Evolutionary conservation across 768 basidiomycete genomes (phyloP), one percentile per base, ranked within the genome.

Genomic region (Exidia glandulosa): DNA sequence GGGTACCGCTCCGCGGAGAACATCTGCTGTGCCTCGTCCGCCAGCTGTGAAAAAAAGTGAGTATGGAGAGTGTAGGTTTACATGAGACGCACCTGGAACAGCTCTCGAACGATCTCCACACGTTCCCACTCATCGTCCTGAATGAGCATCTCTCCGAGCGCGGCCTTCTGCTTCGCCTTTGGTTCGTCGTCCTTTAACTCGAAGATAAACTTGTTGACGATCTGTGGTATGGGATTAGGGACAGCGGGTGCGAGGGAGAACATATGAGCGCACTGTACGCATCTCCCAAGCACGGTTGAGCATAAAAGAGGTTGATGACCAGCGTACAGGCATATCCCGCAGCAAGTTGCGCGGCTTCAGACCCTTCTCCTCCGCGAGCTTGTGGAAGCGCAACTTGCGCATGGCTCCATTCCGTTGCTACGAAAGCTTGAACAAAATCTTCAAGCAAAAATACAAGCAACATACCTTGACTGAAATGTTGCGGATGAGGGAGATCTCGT

Each of bases 301-400:
- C 72, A 73, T 73, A 1, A 63, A 34, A 61, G 68, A 68, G 16
- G 68, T 73, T n/a, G 70, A 73, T 3, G 65, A 69, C 72, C 72
- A 74, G 2, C 63, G 60, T 30, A 73, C 65, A 16, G 61, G 62
- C 71, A 73, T 72, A 32, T 72, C 68, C 25, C 71, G 59, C 19
- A 72, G 59, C n/a, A 72, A 65, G 34, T 36, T 36, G 34, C 34
- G 34, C 34, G 34, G 34, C 34, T 36, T 36, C 16, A 36, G 34
- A 16, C 34, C 34, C 34, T 36, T 36, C 34, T 36, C 34, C 34
- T 36, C 34, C 7, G 34, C 34, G 16, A 36, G 34, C 34, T 36
- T 7, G 7, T 36, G 7, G 34, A 36, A 36, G 16, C 34, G 34
- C 34, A 7, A 16, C 34, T 36, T 36, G 7, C 34, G 7, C 34